A percentile compares a stretch with the other conserved stretches of the same genome.
Conservation (phyloP, 305 asterid genomes). For the Salvia sclarea region DNA sequence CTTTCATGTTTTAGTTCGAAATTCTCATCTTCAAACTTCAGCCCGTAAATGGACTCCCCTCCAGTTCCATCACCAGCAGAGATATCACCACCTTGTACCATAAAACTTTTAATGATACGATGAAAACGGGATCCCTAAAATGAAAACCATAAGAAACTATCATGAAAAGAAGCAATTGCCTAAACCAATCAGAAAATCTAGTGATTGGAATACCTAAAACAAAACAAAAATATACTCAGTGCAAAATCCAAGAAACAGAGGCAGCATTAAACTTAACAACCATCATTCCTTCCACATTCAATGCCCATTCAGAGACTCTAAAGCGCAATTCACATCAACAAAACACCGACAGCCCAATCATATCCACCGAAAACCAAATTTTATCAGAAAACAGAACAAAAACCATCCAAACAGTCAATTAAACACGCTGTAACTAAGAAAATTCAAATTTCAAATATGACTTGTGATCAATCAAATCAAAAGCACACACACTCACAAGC, state of each 20-base stretch:
- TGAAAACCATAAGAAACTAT: constrained; percentile 33
- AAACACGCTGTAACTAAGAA: neutral
- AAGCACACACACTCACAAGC: neutral
- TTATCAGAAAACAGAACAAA: neutral
- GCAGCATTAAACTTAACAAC: constrained; percentile 10
- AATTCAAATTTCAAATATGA: neutral
- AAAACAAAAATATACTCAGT: constrained; percentile 9
- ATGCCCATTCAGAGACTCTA: constrained; percentile 4
- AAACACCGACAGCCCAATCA: neutral
- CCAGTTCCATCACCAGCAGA: constrained; percentile 95
- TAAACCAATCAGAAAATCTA: constrained; percentile 5
- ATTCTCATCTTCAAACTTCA: constrained; percentile 88
- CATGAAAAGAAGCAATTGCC: constrained; percentile 25
- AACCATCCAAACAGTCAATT: neutral
- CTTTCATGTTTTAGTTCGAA: constrained; percentile 86
- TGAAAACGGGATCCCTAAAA: constrained; percentile 80
- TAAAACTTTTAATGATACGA: constrained; percentile 88
- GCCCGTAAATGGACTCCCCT: constrained; percentile 92
- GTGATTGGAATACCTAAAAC: constrained; percentile 8
- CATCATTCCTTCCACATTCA: constrained; percentile 6
- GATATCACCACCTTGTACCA: constrained; percentile 96
- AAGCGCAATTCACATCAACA: neutral
- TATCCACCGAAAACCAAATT: constrained; percentile 4
- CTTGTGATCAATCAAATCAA: neutral
- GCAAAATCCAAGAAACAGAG: constrained; percentile 13